Evolutionary conservation across 1,139 yeast genomes (phyloP), one percentile per base, ranked within the genome.

Genomic region (Candida pseudoviswanathii): DNA sequence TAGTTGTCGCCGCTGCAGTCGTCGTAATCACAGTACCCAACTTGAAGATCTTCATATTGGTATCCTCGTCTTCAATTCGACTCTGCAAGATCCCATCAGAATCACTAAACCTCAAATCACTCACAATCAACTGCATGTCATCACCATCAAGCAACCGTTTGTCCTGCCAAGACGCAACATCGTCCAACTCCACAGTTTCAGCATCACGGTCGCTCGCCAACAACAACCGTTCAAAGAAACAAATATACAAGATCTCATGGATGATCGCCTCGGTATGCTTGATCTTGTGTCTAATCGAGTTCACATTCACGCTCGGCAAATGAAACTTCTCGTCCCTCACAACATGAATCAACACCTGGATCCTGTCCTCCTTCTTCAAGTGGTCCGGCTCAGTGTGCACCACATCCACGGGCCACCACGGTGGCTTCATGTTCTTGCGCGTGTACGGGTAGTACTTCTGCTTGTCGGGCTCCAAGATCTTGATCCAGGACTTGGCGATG

Each of bases 331-430:
- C 62, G 46, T 65, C 61, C 32, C 74, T 56, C 21, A 78, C 53
- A 22, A 86, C 73, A 24, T 69, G 59, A 21, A 76, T 67, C 58
- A 86, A 65, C 26, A 87, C 63, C 2, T 58, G 60, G 21, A 51
- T 62, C 50, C 95, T 66, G 54, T 82, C 85, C 1, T 65, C 66
- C 59, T 84, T 86, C 52, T 73, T 77, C 51, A 87, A 68, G 65
- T 87, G 91, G 62, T 87, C 94, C 0, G 94, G 94, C 58, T 87
- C 94, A 45, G 74, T 72, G 64, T 87, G 94, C 38, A 81, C 71
- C 0, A 85, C 80, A 16, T 56, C 49, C 0, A 40, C 40, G 0
- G 94, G 94, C 95, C 94, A 87, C 92, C 94, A 86, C 1, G 60
- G 60, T 0, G 94, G 94, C 8, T 34, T 36, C 7, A 31, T 11